phyloP scores from a whole-genome alignment of 495 filamentous ascomycete species.

The Aspergillus sclerotioniger region DNA sequence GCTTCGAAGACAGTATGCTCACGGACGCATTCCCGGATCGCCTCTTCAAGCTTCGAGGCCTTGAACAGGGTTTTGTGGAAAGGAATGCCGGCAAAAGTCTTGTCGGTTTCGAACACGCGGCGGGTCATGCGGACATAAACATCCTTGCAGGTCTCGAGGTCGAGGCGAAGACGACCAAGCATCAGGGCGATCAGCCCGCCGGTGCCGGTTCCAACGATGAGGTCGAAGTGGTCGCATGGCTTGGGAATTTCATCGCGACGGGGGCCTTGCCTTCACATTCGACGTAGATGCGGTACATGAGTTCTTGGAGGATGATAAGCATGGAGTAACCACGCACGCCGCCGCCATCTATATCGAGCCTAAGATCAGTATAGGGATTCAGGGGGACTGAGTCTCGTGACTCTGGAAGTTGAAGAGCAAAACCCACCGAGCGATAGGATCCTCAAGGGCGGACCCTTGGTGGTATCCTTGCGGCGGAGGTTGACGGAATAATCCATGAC shows the following conservation, averaged over 20 bases:
- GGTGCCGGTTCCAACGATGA: conserved; percentile 92
- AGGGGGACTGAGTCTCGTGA: neutral
- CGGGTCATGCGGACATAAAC: conserved; percentile 93
- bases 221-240: conserved; percentile 96
- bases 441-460: conserved; percentile 87
- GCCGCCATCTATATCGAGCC: conserved; percentile 70
- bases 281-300: conserved; percentile 92
- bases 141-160: conserved; percentile 93
- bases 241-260: conserved; percentile 87
- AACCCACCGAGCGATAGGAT: conserved; percentile 84
- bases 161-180: conserved; percentile 87
- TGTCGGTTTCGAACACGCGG: conserved; percentile 95
- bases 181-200: conserved; percentile 95
- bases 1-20: conserved; percentile 79
- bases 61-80: conserved; percentile 94
- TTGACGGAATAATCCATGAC: conserved; percentile 30
- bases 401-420: neutral
- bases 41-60: conserved; percentile 90
- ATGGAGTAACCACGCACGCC: conserved; percentile 97
- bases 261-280: conserved; percentile 80
- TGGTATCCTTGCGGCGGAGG: conserved; percentile 82
- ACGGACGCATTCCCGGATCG: conserved; percentile 83
- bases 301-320: conserved; percentile 89
- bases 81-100: conserved; percentile 91
- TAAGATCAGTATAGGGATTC: conserved; percentile 9